phyloP scores from a whole-genome alignment of 192 early-diverging fungal genomes.

The Coemansia sp. region DNA sequence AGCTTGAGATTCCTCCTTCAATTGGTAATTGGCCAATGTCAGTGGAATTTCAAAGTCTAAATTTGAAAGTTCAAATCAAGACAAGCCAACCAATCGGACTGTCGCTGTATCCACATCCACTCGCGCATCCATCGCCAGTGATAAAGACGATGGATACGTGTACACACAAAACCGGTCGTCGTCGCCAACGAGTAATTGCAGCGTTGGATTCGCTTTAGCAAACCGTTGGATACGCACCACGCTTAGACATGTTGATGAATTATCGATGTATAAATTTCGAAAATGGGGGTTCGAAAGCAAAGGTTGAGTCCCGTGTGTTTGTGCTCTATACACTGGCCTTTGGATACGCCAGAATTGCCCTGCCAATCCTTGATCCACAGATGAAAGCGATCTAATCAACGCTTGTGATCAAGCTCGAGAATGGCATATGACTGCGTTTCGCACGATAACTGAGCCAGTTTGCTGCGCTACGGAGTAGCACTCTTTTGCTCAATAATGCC shows the following conservation, averaged over 20 bases:
- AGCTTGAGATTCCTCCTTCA: neutral
- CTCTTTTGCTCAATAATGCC: neutral
- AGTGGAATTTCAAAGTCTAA: neutral
- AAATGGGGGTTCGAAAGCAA: neutral
- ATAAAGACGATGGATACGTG: neutral
- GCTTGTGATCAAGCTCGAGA: neutral
- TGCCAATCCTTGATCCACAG: neutral
- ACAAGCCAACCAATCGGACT: neutral
- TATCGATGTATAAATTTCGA: constrained; percentile 15
- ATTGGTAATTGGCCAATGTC: neutral
- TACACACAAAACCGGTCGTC: neutral
- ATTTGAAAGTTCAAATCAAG: constrained; percentile 4
- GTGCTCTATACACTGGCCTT: neutral
- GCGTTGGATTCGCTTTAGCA: neutral
- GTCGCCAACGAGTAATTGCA: neutral
- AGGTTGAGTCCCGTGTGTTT: neutral
- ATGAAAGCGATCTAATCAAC: neutral
- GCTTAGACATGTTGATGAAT: constrained; percentile 46
- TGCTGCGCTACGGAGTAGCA: neutral
- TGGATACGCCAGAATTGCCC: neutral
- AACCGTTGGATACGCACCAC: constrained; percentile 42
- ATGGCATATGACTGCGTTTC: neutral
- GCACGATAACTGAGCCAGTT: neutral
- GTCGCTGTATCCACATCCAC: neutral
- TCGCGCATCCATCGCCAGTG: neutral